Evolutionary conservation across 345 rosid species (phyloP).

Genomic region (Eutrema heterophyllum): DNA sequence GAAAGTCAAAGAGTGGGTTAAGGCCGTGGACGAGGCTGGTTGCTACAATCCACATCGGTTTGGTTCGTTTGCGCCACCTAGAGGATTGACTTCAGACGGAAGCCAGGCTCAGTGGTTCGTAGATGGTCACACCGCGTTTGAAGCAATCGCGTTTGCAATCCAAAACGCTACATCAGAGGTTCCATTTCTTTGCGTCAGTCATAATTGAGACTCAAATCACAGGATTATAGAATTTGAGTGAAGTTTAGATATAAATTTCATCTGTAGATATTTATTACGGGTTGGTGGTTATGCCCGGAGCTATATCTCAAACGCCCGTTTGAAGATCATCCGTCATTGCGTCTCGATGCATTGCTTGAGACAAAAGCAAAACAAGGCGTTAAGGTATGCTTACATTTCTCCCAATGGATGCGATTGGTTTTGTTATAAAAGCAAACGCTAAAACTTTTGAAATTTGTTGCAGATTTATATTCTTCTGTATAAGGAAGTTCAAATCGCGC

Average conservation of each 20-base stretch:
- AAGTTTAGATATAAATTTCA: background rate
- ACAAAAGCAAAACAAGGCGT: conserved; percentile 87
- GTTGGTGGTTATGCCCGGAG: conserved; percentile 99
- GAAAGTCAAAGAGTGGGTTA: conserved; percentile 73
- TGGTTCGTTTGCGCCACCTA: conserved; percentile 73
- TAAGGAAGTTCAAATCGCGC: conserved; percentile 86
- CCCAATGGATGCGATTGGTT: background rate
- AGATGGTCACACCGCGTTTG: conserved; percentile 88
- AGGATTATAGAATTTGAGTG: background rate
- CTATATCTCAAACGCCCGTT: conserved; percentile 91
- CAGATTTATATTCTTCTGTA: conserved; percentile 91
- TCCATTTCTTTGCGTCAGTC: background rate
- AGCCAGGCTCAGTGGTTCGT: conserved; percentile 93
- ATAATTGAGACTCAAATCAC: background rate
- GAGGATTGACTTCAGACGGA: conserved; percentile 78
- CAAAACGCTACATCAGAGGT: conserved; percentile 88
- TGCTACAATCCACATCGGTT: conserved; percentile 80
- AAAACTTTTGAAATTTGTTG: background rate
- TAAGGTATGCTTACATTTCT: conserved; percentile 45
- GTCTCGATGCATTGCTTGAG: conserved; percentile 77
- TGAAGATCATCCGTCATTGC: conserved; percentile 43
- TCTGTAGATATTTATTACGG: conserved; percentile 81
- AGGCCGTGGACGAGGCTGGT: conserved; percentile 64
- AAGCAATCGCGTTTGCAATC: conserved; percentile 81
- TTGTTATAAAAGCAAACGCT: background rate